These are phyloP conservation scores for Pyrenophora graminea DNA, from an alignment of 2,329 filamentous ascomycete species.

Conservation along the genomic window DNA sequence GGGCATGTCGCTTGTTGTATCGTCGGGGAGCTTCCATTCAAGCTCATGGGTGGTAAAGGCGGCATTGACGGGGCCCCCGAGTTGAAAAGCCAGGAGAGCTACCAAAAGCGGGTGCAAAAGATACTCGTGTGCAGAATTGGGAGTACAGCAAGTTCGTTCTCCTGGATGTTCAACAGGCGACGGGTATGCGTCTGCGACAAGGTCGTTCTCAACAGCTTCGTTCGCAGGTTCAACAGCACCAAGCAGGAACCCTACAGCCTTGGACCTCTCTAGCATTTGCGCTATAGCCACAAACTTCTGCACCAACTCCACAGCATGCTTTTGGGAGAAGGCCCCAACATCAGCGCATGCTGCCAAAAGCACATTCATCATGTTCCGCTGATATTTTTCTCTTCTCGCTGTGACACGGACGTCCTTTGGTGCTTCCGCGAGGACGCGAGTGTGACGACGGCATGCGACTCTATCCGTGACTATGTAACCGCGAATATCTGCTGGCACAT, in stretches of 20 bases:
- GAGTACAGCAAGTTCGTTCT: background rate
- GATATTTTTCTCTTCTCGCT: background rate
- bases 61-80: conserved; percentile 20
- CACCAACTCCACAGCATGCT: background rate
- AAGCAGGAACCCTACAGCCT: conserved; percentile 4
- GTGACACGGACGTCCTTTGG: background rate
- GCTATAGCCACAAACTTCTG: conserved; percentile 5
- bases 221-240: background rate
- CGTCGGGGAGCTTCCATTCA: conserved; percentile 10
- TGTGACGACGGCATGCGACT: background rate
- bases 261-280: background rate
- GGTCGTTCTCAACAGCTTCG: background rate
- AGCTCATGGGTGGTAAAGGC: conserved; percentile 11
- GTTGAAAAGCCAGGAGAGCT: conserved; percentile 14
- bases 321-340: background rate
- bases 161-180: background rate
- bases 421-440: background rate
- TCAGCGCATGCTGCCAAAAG: background rate
- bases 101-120: conserved; percentile 14
- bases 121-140: background rate
- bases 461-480: conserved; percentile 3
- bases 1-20: background rate
- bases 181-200: background rate
- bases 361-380: background rate
- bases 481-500: background rate